Evolutionary conservation across 2,329 filamentous ascomycete species (phyloP).

Genomic region (Aspergillus carbonarius): DNA sequence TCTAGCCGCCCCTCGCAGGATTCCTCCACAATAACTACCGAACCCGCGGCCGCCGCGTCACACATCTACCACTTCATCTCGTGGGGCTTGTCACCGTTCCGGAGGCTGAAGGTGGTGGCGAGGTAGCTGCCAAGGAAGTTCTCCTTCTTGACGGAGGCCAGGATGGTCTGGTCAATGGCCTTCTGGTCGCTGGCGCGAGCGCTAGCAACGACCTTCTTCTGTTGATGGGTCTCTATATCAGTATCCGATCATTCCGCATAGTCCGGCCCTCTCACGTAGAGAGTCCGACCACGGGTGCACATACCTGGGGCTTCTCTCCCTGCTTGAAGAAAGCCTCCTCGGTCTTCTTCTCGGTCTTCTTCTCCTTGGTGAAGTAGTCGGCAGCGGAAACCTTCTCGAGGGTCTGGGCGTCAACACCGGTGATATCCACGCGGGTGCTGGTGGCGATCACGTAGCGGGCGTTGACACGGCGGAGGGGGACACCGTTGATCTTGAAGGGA

Average conservation of each 20-base stretch:
- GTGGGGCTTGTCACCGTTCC: conserved; percentile 99
- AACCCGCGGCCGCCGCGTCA: conserved; percentile 40
- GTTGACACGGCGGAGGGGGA: conserved; percentile 79
- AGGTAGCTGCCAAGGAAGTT: conserved; percentile 92
- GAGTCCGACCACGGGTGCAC: conserved; percentile 31
- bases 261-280: background rate
- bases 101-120: conserved; percentile 92
- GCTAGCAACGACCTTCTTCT: conserved; percentile 97
- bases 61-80: conserved; percentile 95
- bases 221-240: conserved; percentile 29
- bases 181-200: conserved; percentile 96
- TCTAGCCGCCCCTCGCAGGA: conserved; percentile 38
- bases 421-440: conserved; percentile 58
- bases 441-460: conserved; percentile 53
- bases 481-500: conserved; percentile 99
- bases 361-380: conserved; percentile 97
- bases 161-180: conserved; percentile 92
- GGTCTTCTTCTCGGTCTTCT: conserved; percentile 86
- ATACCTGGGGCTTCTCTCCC: conserved; percentile 94
- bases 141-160: conserved; percentile 98
- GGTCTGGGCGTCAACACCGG: conserved; percentile 70
- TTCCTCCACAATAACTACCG: conserved; percentile 42
- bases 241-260: conserved; percentile 1
- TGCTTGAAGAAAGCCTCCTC: conserved; percentile 99
- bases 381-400: conserved; percentile 81